phyloP scores from a whole-genome alignment of 345 rosid species.

The Iberis pinnata region DNA sequence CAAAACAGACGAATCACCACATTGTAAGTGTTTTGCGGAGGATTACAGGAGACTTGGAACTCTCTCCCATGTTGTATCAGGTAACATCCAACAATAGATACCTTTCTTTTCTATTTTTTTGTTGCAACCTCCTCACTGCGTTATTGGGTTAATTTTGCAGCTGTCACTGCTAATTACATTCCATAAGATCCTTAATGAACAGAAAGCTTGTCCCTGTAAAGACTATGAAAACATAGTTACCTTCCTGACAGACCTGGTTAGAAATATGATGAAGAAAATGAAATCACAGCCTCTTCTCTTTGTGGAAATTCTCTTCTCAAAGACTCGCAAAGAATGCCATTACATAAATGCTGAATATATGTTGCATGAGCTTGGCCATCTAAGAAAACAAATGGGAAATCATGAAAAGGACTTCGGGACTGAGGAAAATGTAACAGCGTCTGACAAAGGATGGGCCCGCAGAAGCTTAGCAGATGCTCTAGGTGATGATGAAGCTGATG shows the following conservation, averaged over 20 bases:
- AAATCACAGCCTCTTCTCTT: constrained; percentile 86
- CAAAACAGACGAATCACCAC: constrained; percentile 53
- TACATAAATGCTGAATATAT: constrained; percentile 76
- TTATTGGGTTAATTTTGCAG: constrained; percentile 39
- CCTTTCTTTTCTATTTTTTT: neutral
- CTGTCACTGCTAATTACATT: constrained; percentile 66
- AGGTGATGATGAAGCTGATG: constrained; percentile 99
- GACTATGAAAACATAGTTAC: constrained; percentile 50
- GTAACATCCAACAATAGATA: constrained; percentile 25
- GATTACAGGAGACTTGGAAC: constrained; percentile 77
- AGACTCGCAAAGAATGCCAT: constrained; percentile 80
- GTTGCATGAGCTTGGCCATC: constrained; percentile 65
- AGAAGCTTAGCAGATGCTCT: constrained; percentile 91
- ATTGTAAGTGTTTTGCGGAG: constrained; percentile 56
- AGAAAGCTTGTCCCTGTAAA: constrained; percentile 55
- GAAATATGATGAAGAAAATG: constrained; percentile 74
- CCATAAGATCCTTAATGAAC: constrained; percentile 71
- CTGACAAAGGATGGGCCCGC: constrained; percentile 46
- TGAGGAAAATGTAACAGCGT: constrained; percentile 40
- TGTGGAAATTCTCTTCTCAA: constrained; percentile 87
- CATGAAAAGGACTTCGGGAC: constrained; percentile 32
- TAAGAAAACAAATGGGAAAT: constrained; percentile 47
- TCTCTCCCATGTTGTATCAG: constrained; percentile 97
- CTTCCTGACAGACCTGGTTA: constrained; percentile 56
- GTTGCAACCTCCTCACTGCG: constrained; percentile 11